Conservation (phyloP, 1,139 yeast species). For the Hyphopichia khmerensis region DNA sequence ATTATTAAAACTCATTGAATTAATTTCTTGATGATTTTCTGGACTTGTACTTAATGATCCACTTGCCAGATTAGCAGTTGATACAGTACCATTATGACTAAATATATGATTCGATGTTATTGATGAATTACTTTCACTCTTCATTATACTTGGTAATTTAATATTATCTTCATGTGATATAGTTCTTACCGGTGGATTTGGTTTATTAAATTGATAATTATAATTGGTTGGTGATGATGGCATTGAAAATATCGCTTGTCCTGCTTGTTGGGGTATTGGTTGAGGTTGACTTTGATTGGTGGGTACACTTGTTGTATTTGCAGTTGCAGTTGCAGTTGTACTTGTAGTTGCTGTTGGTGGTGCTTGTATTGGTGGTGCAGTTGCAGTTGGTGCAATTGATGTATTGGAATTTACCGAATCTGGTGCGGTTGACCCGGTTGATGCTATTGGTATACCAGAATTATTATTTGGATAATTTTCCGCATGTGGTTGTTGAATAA, state of each 20-base stretch:
- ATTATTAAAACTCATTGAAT: conserved; percentile 17
- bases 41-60: conserved; percentile 38
- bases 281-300: too few relatives aligned
- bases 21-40: conserved; percentile 12
- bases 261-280: conserved; percentile 14
- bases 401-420: too few relatives aligned
- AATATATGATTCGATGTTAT: conserved; percentile 16
- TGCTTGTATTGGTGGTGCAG: too few relatives aligned
- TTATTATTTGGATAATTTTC: conserved; percentile 6
- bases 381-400: too few relatives aligned
- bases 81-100: conserved; percentile 15
- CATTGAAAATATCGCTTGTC: conserved; percentile 23
- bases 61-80: conserved; percentile 21
- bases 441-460: too few relatives aligned
- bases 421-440: conserved; percentile 6
- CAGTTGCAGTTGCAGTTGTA: too few relatives aligned
- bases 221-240: conserved; percentile 26
- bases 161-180: conserved; percentile 6
- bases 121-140: conserved; percentile 12
- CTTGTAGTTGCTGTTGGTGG: too few relatives aligned
- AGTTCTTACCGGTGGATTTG: conserved; percentile 3
- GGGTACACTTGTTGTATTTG: too few relatives aligned
- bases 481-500: conserved; percentile 22
- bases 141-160: conserved; percentile 6
- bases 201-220: not conserved